phyloP scores from a whole-genome alignment of 306 rosid genomes.

The Fragaria vesca region DNA sequence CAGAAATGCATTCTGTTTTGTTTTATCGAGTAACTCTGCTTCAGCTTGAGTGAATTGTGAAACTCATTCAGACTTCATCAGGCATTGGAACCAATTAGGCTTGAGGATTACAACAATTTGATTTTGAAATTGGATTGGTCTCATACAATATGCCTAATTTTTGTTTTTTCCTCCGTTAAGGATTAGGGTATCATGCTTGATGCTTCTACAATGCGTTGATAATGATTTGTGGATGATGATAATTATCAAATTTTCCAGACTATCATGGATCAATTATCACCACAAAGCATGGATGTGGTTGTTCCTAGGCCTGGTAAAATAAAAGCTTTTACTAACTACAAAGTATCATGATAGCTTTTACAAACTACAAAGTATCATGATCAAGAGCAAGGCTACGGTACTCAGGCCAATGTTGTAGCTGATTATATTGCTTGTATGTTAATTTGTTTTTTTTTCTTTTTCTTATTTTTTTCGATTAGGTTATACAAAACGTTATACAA shows the following conservation, averaged over 20 bases:
- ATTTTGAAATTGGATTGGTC: neutral
- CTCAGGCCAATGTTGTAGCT: too few relatives aligned
- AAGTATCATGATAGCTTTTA: too few relatives aligned
- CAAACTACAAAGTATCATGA: too few relatives aligned
- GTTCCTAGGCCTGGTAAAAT: neutral
- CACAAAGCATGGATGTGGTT: too few relatives aligned
- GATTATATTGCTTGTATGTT: too few relatives aligned
- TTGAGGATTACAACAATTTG: neutral
- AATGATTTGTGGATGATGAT: neutral
- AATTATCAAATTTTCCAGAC: too few relatives aligned
- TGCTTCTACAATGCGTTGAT: neutral
- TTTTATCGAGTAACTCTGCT: neutral
- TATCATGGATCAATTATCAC: too few relatives aligned
- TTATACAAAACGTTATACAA: too few relatives aligned
- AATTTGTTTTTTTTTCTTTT: too few relatives aligned
- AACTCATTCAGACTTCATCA: neutral
- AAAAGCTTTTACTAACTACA: too few relatives aligned
- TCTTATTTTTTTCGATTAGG: too few relatives aligned
- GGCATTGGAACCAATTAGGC: neutral
- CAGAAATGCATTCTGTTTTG: neutral
- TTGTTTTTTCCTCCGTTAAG: neutral
- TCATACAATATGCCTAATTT: neutral
- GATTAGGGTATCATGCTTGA: neutral
- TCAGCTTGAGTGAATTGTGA: neutral
- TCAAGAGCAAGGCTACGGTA: too few relatives aligned